These are phyloP conservation scores for Drechmeria coniospora DNA, from an alignment of 2,329 filamentous ascomycete species.

Conservation along the genomic window DNA sequence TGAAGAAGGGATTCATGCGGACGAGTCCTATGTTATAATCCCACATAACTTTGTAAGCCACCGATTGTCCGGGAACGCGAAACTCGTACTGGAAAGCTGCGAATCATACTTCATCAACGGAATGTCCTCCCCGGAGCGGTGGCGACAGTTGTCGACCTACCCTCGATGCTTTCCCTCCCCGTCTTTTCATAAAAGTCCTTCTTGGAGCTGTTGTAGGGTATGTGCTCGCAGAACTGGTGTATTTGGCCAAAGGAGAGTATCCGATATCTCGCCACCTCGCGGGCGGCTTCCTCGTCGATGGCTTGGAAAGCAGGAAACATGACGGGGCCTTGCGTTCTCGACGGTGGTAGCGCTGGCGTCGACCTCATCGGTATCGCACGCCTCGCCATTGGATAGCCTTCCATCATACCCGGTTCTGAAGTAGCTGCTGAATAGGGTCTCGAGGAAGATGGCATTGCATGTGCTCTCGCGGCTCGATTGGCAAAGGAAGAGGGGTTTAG, in stretches of 20 bases:
- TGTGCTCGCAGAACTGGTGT: slow-evolving; percentile 50
- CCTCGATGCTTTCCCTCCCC: slow-evolving; percentile 75
- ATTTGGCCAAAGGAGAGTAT: slow-evolving; percentile 53
- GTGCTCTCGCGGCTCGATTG: slow-evolving; percentile 23
- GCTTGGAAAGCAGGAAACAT: slow-evolving; percentile 63
- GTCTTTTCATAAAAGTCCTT: slow-evolving; percentile 79
- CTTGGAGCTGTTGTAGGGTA: slow-evolving; percentile 91
- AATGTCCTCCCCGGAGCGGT: too few species aligned
- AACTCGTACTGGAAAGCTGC: slow-evolving; percentile 77
- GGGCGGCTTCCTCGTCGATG: slow-evolving; percentile 38
- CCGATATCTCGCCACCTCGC: slow-evolving; percentile 45
- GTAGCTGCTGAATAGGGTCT: slow-evolving; percentile 11
- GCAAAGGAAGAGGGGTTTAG: slow-evolving; percentile 44
- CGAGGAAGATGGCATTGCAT: not conserved
- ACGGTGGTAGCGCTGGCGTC: slow-evolving; percentile 30
- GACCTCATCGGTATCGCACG: slow-evolving; percentile 35
- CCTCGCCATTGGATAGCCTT: not conserved
- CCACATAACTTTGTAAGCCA: slow-evolving; percentile 74
- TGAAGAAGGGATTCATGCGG: slow-evolving; percentile 89
- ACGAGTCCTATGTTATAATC: slow-evolving; percentile 93
- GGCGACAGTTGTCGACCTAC: slow-evolving; percentile 30
- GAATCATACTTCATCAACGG: not conserved
- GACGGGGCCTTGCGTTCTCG: slow-evolving; percentile 48
- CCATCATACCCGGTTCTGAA: slow-evolving; percentile 1
- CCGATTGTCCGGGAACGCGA: slow-evolving; percentile 49